These are phyloP conservation scores for Artemisia annua DNA, from an alignment of 129 eudicot genomes.

Conservation along the genomic window DNA sequence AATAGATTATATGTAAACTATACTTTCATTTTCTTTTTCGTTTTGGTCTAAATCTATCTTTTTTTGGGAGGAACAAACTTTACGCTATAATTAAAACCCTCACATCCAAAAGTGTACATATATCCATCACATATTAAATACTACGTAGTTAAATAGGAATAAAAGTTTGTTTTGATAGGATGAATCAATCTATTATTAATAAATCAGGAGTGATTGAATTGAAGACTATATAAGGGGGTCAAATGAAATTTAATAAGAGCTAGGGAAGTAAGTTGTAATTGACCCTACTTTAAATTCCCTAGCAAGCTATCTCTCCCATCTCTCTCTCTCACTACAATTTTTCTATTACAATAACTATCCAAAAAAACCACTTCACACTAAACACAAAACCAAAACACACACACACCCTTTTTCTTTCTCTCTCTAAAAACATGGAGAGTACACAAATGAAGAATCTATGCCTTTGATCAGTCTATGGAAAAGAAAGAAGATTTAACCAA, in stretches of 20 bases:
- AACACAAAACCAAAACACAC: slow-evolving; percentile 24
- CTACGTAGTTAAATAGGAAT: not conserved
- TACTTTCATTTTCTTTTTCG: too few relatives aligned
- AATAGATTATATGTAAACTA: too few relatives aligned
- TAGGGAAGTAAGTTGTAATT: slow-evolving; percentile 32
- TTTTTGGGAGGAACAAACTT: too few relatives aligned
- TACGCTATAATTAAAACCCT: too few relatives aligned
- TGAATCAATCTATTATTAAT: slow-evolving; percentile 20
- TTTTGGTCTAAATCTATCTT: too few relatives aligned
- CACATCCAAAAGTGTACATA: not conserved
- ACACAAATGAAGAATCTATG: slow-evolving; percentile 49
- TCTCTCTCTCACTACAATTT: slow-evolving; percentile 17
- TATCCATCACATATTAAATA: slow-evolving; percentile 13
- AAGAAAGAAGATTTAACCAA: slow-evolving; percentile 27
- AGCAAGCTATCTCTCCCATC: slow-evolving; percentile 27
- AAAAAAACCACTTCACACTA: slow-evolving; percentile 35
- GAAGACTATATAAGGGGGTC: slow-evolving; percentile 19
- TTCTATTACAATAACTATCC: slow-evolving; percentile 11
- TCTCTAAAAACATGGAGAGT: slow-evolving; percentile 22
- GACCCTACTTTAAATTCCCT: slow-evolving; percentile 42
- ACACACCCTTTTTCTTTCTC: slow-evolving; percentile 9
- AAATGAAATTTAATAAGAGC: slow-evolving; percentile 15
- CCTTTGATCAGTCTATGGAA: slow-evolving; percentile 55
- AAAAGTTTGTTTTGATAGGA: slow-evolving; percentile 27
- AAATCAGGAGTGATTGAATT: slow-evolving; percentile 32